Base-by-base conservation (phyloP, 495 filamentous ascomycete species). In the Penicillium coprophilum region DNA sequence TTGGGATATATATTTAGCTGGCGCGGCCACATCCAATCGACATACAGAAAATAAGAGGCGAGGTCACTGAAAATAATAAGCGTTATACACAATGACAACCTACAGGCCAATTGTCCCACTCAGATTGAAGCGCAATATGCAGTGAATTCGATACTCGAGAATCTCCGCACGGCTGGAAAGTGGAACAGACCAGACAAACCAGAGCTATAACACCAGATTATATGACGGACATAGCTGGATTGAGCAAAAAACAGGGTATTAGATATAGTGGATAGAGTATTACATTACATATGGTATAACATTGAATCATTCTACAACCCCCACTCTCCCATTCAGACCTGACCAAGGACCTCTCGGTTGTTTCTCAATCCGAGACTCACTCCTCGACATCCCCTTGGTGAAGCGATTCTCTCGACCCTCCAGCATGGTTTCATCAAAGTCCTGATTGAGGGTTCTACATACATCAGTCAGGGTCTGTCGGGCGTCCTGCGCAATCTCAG, bases 341-440 rank as follows among this genome's bases (percentile, higher is more conserved):
- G 67, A 55, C 75, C 75, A 79, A 7, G 75, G 75, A 4, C 74
- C 75, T 30, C 63, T 69, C 15, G 65, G 48, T 43, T 64, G 58
- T 49, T 58, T 61, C 40, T 71, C 61, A 32, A 45, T 43, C n/a
- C 62, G 67, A 50, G 62, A 53, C 57, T 55, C 65, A 59, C 59
- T 24, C 34, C 57, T 67, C 32, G 58, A 44, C 24, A 50, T 60
- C 44, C 57, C 61, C 56, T 64, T 50, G 10, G 61, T 57, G 30
- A 66, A 64, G 34, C 56, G 66, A 58, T 60, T 56, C 20, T 55
- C 51, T 20, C 46, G 57, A 23, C 57, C 56, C 13, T 66, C 59
- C 28, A 57, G 50, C 32, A 69, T 44, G 21, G 62, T 51, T 46
- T 66, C 64, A 21, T 71, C 62, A 0, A 71, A 48, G 30, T 74